Percentiles rank a stretch among this genome's conserved stretches.
Evolutionary conservation across 805 yeast genomes (phyloP).

Genomic region (Zygoascus flipseniorum): DNA sequence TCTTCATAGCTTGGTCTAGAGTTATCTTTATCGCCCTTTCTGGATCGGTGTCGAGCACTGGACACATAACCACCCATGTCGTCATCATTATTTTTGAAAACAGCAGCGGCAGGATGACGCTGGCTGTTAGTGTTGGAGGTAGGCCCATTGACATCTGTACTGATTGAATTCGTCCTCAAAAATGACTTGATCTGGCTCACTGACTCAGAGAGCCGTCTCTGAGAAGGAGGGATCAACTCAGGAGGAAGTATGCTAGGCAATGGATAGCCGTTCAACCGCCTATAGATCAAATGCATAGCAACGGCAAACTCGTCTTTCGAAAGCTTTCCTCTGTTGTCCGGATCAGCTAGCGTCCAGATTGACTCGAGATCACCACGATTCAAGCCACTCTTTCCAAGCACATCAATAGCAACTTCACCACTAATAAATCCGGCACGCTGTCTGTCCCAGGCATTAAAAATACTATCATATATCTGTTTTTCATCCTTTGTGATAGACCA

Average conservation of each 20-base stretch:
- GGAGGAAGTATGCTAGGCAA: constrained; percentile 79
- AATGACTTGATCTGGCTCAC: constrained; percentile 63
- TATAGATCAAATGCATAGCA: constrained; percentile 93
- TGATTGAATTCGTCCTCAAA: constrained; percentile 35
- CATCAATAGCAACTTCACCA: constrained; percentile 74
- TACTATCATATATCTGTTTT: constrained; percentile 74
- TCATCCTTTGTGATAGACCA: constrained; percentile 87
- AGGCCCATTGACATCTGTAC: constrained; percentile 14
- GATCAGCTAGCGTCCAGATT: constrained; percentile 86
- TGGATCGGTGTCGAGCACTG: constrained; percentile 49
- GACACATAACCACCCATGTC: constrained; percentile 50
- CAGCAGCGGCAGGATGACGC: constrained; percentile 39
- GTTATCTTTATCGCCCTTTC: constrained; percentile 19
- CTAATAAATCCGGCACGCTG: constrained; percentile 58
- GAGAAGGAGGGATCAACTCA: constrained; percentile 81
- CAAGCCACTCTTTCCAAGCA: constrained; percentile 87
- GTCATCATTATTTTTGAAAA: constrained; percentile 67
- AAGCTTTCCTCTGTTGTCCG: constrained; percentile 71
- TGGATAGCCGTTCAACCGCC: constrained; percentile 82
- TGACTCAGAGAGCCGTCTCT: constrained; percentile 62
- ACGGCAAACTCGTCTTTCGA: constrained; percentile 89
- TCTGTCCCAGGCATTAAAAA: constrained; percentile 82
- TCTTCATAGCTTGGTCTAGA: constrained; percentile 5
- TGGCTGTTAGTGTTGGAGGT: constrained; percentile 27
- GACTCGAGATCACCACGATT: constrained; percentile 76